phyloP scores from a whole-genome alignment of 202 grass and related monocot genomes.

The Carex sylvatica region DNA sequence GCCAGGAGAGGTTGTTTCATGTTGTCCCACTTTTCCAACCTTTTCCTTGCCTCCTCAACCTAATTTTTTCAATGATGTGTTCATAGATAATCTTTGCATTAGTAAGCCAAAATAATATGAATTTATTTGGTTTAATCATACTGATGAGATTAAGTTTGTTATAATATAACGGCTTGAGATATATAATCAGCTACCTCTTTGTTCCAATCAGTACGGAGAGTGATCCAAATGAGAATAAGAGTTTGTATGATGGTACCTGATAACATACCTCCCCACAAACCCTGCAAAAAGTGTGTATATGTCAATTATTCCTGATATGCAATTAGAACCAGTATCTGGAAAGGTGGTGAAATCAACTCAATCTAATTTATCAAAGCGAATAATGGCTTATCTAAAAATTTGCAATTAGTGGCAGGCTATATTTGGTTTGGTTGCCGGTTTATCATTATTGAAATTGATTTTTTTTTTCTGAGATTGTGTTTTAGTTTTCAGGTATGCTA shows the following conservation, averaged over 20 bases:
- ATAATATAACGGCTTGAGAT: background rate
- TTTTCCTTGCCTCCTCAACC: slow-evolving; percentile 64
- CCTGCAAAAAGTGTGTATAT: slow-evolving; percentile 35
- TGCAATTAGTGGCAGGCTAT: background rate
- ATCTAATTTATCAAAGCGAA: background rate
- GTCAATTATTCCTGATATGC: background rate
- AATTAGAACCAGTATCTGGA: background rate
- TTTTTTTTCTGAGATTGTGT: background rate
- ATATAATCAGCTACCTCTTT: slow-evolving; percentile 58
- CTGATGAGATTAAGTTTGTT: background rate
- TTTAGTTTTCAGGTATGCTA: background rate
- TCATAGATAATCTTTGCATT: slow-evolving; percentile 1
- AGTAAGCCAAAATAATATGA: background rate
- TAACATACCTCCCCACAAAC: slow-evolving; percentile 90
- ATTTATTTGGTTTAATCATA: background rate
- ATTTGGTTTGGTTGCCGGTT: background rate
- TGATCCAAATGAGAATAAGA: slow-evolving; percentile 70
- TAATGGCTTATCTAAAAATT: background rate
- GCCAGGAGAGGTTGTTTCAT: slow-evolving; percentile 47
- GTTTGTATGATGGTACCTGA: slow-evolving; percentile 76
- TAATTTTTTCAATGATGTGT: slow-evolving; percentile 22
- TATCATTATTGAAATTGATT: background rate
- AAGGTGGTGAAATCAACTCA: background rate
- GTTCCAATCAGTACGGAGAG: slow-evolving; percentile 74
- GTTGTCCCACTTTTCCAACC: slow-evolving; percentile 74